A percentile compares a stretch with the other conserved stretches of the same genome.
Evolutionary conservation across 2,329 filamentous ascomycete species (phyloP).

Genomic region (Talaromyces atroroseus): DNA sequence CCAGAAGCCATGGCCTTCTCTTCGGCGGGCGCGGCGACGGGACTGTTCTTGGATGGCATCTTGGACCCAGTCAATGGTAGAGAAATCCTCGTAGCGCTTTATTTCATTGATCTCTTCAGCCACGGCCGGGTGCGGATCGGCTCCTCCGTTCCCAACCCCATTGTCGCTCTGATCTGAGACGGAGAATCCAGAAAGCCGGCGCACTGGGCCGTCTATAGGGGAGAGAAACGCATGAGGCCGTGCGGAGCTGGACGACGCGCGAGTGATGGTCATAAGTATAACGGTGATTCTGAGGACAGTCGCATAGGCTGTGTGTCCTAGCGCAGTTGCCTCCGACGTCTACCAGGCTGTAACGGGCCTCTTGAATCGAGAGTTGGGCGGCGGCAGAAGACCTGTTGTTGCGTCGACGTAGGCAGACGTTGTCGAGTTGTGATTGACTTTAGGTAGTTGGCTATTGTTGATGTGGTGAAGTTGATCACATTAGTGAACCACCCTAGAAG

Average conservation of each 20-base stretch:
- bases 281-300: not conserved
- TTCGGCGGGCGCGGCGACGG: constrained; percentile 68
- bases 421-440: not conserved
- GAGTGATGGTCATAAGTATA: constrained; percentile 35
- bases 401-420: not conserved
- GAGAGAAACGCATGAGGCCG: constrained; percentile 27
- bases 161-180: constrained; percentile 46
- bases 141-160: constrained; percentile 46
- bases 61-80: constrained; percentile 95
- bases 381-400: not conserved
- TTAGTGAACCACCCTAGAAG: too few relatives aligned
- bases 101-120: constrained; percentile 96
- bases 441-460: too few relatives aligned
- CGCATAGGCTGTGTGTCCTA: not conserved
- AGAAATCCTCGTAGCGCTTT: constrained; percentile 98
- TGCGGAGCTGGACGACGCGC: constrained; percentile 26
- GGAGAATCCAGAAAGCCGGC: constrained; percentile 50
- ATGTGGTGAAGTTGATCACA: too few relatives aligned
- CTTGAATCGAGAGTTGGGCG: not conserved
- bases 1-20: constrained; percentile 66
- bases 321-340: not conserved
- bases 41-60: constrained; percentile 88
- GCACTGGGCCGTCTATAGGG: constrained; percentile 25
- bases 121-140: constrained; percentile 59
- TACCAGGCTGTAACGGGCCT: not conserved